A percentile compares a stretch with the other conserved stretches of the same genome.
phyloP scores from a whole-genome alignment of 75 land plant species.

The Selaginella tamariscina region DNA sequence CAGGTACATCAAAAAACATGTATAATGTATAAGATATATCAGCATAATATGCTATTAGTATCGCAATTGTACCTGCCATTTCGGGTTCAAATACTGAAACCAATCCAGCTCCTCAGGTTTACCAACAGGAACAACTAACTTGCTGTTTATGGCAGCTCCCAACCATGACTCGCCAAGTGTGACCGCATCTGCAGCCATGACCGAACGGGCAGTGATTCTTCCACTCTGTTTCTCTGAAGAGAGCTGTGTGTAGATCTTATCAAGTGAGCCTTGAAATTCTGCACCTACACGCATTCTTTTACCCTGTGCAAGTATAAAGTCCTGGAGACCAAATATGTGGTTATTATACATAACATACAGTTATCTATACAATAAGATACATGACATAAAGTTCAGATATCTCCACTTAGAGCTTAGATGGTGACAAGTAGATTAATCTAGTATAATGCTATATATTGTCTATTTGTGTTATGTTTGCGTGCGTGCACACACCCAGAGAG shows the following conservation, averaged over 20 bases:
- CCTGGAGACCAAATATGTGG: slow-evolving; percentile 28
- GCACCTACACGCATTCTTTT: slow-evolving; percentile 37
- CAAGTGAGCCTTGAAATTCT: slow-evolving; percentile 45
- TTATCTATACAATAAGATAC: no score
- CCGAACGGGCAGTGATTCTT: slow-evolving; percentile 32
- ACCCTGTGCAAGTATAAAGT: slow-evolving; percentile 68
- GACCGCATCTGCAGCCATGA: slow-evolving; percentile 68
- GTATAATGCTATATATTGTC: no score
- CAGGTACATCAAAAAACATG: no score
- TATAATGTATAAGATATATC: no score
- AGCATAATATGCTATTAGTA: no score
- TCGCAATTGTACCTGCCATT: slow-evolving; percentile 61
- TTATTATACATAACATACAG: not conserved
- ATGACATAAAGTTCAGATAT: no score
- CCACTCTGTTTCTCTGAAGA: slow-evolving; percentile 23
- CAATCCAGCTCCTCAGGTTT: slow-evolving; percentile 62
- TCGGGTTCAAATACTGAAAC: slow-evolving; percentile 43
- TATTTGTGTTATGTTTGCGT: no score
- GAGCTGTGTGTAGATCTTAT: slow-evolving; percentile 42
- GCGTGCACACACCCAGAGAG: no score
- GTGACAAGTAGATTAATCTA: no score
- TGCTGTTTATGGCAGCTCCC: slow-evolving; percentile 38
- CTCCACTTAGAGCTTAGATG: no score
- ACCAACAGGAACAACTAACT: slow-evolving; percentile 55
- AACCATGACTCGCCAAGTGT: slow-evolving; percentile 95